A percentile compares a stretch with the other conserved stretches of the same genome.
Conservation (phyloP, 257 asterid species). For the Primulina tabacum region DNA sequence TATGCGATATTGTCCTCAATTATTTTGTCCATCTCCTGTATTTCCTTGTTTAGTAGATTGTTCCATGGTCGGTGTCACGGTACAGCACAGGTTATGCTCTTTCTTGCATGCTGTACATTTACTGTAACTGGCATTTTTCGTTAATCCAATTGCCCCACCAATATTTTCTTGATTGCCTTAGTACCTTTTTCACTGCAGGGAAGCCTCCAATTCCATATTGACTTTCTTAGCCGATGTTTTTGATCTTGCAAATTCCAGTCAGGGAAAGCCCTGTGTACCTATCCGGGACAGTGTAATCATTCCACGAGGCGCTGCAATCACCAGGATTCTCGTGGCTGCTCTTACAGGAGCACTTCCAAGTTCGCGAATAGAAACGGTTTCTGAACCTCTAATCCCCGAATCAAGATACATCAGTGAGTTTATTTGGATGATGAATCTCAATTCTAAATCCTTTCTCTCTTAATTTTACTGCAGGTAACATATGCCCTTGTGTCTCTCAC, state of each 20-base stretch:
- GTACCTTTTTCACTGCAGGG: constrained; percentile 58
- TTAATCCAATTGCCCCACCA: constrained; percentile 1
- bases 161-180: constrained; percentile 18
- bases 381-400: constrained; percentile 8
- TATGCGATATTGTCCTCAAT: constrained; percentile 95
- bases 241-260: constrained; percentile 67
- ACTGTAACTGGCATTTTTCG: background rate
- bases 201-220: constrained; percentile 90
- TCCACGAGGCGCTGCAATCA: constrained; percentile 72
- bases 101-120: background rate
- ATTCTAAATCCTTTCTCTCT: constrained; percentile 20
- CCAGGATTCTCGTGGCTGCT: constrained; percentile 81
- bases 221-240: constrained; percentile 77
- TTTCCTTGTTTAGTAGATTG: constrained; percentile 90
- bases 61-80: constrained; percentile 84
- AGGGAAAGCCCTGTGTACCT: constrained; percentile 56
- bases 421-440: background rate
- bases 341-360: constrained; percentile 93
- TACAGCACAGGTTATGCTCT: constrained; percentile 74
- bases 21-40: constrained; percentile 74
- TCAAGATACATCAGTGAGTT: background rate
- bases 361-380: constrained; percentile 87
- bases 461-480: constrained; percentile 49
- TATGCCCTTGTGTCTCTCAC: constrained; percentile 73
- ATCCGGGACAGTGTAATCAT: constrained; percentile 73